These are phyloP conservation scores for Malassezia nana DNA, from an alignment of 1,284 basidiomycete genomes.

Conservation along the genomic window DNA sequence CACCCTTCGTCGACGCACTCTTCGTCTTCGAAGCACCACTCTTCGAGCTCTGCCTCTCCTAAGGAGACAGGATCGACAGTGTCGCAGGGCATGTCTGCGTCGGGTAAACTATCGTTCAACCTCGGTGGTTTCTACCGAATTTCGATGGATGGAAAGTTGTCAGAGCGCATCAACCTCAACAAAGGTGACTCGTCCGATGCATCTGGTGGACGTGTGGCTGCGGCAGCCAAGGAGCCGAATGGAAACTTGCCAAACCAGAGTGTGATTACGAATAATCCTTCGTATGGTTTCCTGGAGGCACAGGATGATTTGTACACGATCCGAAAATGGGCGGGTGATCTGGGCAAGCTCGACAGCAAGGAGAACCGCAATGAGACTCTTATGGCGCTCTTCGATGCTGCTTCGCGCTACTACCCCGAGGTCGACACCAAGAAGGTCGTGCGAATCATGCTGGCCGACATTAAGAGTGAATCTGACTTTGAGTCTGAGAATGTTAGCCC, in stretches of 20 bases:
- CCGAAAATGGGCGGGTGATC: conserved; percentile 37
- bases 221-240: conserved; percentile 6
- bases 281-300: conserved; percentile 29
- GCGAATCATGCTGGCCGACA: conserved; percentile 40
- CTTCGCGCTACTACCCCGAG: conserved; percentile 43
- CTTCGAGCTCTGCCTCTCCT: background rate
- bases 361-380: conserved; percentile 35
- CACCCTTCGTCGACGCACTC: background rate
- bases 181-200: background rate
- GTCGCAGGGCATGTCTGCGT: background rate
- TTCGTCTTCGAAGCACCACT: background rate
- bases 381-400: conserved; percentile 35
- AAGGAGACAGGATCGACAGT: background rate
- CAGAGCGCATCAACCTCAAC: background rate
- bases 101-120: background rate
- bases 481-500: conserved; percentile 19
- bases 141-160: background rate
- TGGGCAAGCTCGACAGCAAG: conserved; percentile 22
- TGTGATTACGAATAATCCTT: conserved; percentile 26
- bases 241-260: conserved; percentile 18
- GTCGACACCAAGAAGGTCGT: conserved; percentile 29
- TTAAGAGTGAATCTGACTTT: conserved; percentile 44
- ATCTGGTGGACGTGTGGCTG: conserved; percentile 1
- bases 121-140: conserved; percentile 11
- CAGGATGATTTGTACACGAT: conserved; percentile 36